phyloP scores from a whole-genome alignment of 2,329 filamentous ascomycete genomes.

The Parafenestella ontariensis region DNA sequence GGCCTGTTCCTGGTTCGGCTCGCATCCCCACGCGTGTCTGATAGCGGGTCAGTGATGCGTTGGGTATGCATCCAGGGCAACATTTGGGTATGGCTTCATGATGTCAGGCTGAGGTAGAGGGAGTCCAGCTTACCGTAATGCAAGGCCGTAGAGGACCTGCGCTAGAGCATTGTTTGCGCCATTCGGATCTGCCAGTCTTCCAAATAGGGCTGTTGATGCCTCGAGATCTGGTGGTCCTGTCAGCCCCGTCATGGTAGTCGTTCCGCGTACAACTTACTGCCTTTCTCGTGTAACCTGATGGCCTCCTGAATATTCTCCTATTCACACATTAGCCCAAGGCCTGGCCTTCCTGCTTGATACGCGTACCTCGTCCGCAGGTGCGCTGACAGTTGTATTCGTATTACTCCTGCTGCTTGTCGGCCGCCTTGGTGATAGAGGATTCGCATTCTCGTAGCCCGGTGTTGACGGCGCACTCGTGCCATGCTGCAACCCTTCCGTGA shows the following conservation, averaged over 20 bases:
- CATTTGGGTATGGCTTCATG: slow-evolving; percentile 24
- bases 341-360: slow-evolving; percentile 8
- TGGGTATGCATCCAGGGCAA: slow-evolving; percentile 31
- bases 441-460: slow-evolving; percentile 29
- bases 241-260: slow-evolving; percentile 13
- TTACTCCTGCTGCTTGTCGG: slow-evolving; percentile 22
- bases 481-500: slow-evolving; percentile 61
- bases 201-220: slow-evolving; percentile 85
- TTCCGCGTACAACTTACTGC: slow-evolving; percentile 54
- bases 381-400: slow-evolving; percentile 47
- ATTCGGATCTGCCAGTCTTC: slow-evolving; percentile 78
- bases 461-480: slow-evolving; percentile 37
- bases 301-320: slow-evolving; percentile 83
- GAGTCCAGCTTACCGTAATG: slow-evolving; percentile 69
- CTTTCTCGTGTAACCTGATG: slow-evolving; percentile 89
- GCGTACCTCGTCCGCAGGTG: slow-evolving; percentile 50
- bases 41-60: slow-evolving; percentile 26
- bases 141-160: slow-evolving; percentile 94
- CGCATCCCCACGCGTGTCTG: slow-evolving; percentile 93
- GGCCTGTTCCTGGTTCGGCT: slow-evolving; percentile 73
- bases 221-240: slow-evolving; percentile 63
- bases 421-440: slow-evolving; percentile 21
- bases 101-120: slow-evolving; percentile 4
- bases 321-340: slow-evolving; percentile 20
- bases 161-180: slow-evolving; percentile 91